Evolutionary conservation across 2,329 filamentous ascomycete genomes (phyloP).

Genomic region (Diaporthe ilicicola): DNA sequence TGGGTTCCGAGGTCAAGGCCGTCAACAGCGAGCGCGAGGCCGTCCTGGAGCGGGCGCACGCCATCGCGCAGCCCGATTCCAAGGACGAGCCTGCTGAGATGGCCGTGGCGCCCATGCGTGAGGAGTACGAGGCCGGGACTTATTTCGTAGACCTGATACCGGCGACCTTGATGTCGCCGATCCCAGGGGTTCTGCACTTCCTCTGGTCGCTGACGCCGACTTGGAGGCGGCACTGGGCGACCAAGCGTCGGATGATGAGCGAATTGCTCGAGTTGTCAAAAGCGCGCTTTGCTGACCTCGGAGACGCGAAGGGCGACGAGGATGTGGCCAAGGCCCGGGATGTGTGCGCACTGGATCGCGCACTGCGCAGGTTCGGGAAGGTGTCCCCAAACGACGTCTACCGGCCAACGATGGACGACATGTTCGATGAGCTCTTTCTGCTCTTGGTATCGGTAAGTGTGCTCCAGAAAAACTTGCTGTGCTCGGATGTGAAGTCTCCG

Average conservation of each 20-base stretch:
- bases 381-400: conserved; percentile 24
- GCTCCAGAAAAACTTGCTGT: background rate
- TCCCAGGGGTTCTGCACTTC: conserved; percentile 16
- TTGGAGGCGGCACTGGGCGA: conserved; percentile 26
- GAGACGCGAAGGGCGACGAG: background rate
- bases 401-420: conserved; percentile 25
- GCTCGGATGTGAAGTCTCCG: background rate
- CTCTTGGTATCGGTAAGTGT: conserved; percentile 25
- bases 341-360: conserved; percentile 24
- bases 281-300: conserved; percentile 24
- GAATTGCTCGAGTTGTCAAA: conserved; percentile 16
- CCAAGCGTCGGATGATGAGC: conserved; percentile 9
- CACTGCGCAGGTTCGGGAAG: conserved; percentile 22
- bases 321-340: conserved; percentile 9
- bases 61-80: conserved; percentile 35
- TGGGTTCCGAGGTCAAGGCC: conserved; percentile 24
- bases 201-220: conserved; percentile 28
- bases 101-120: conserved; percentile 20
- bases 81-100: conserved; percentile 2
- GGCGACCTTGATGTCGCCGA: conserved; percentile 24
- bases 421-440: conserved; percentile 29
- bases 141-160: conserved; percentile 26
- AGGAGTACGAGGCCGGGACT: conserved; percentile 22
- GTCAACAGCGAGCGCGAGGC: conserved; percentile 37
- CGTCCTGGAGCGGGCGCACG: conserved; percentile 40